Base-by-base conservation (phyloP, 768 basidiomycete species). In the Pilatotrama ljubarskyi region DNA sequence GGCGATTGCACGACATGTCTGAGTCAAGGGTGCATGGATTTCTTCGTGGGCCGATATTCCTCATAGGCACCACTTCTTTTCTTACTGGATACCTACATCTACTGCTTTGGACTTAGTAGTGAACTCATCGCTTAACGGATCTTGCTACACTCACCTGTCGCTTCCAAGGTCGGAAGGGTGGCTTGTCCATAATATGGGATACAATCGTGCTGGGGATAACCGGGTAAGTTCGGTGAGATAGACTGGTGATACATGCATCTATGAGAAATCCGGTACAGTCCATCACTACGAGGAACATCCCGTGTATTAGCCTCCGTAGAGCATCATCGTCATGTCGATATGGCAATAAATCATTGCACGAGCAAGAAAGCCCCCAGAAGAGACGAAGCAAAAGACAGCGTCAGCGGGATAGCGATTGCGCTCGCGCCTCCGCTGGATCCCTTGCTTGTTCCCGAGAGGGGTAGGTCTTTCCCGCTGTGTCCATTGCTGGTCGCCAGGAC, bases 401-500 rank as follows among this genome's bases (percentile, higher is more conserved):
- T 29, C 18, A 50, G 11, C 7, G 41, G 43, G 8, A 59, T 6
- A 42, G 54, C 13, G 49, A 57, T 36, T 44, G 51, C 53, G 38
- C 25, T 43, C 14, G 61, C 65, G 17, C 65, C 66, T 15, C 62
- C 62, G 55, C 58, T 37, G 11, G 46, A 60, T 2, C 67, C 66
- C 51, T 66, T 65, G 37, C 65, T 68, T 22, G 69, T 68, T 18
- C 64, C 64, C 5, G 63, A 60, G 18, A 59, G 46, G 1, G 42
- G 52, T 3, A 67, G 42, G 42, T 69, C 66, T 14, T 66, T 59
- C 11, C 75, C 77, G 42, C 72, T 72, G 55, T 80, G 75, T 0
- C 82, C 91, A 66, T 92, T 93, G 44, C 83, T 84, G 11, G 83
- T 86, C 49, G 82, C 80, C n/a, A 92, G 72, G 1, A 80, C 78